These are phyloP conservation scores for Talaromyces funiculosus DNA, from an alignment of 2,329 filamentous ascomycete genomes.

Conservation along the genomic window DNA sequence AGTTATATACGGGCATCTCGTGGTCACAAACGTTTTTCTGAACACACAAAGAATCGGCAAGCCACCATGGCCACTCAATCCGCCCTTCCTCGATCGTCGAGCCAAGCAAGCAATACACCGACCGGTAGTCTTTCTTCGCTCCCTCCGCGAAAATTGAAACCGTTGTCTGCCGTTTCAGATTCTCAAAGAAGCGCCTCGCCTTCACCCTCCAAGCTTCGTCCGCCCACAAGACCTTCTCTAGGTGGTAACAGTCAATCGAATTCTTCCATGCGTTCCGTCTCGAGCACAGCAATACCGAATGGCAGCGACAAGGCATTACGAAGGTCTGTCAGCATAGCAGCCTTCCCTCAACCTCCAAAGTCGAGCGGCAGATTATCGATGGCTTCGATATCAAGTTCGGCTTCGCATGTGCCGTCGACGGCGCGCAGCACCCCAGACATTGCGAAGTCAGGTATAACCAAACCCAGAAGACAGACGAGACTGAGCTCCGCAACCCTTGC, in stretches of 20 bases:
- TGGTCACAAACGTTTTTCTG: not conserved
- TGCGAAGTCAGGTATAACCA: constrained; percentile 34
- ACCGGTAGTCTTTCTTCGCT: constrained; percentile 67
- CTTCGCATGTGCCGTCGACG: constrained; percentile 12
- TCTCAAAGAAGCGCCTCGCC: constrained; percentile 38
- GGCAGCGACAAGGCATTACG: constrained; percentile 64
- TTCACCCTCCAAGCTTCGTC: constrained; percentile 51
- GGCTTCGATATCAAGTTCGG: constrained; percentile 39
- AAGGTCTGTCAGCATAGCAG: constrained; percentile 87
- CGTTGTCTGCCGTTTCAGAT: constrained; percentile 47
- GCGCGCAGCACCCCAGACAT: constrained; percentile 41
- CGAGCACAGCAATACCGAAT: constrained; percentile 49
- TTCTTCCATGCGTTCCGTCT: constrained; percentile 50
- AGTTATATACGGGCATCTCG: not conserved
- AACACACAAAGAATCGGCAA: not conserved
- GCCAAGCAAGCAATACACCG: constrained; percentile 59
- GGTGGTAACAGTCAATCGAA: constrained; percentile 45
- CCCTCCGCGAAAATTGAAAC: constrained; percentile 67
- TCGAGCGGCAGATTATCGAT: constrained; percentile 59
- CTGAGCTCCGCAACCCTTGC: constrained; percentile 50
- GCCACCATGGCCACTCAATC: constrained; percentile 41
- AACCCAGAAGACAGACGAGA: constrained; percentile 52
- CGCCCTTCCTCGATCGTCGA: constrained; percentile 61
- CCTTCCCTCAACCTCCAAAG: constrained; percentile 84
- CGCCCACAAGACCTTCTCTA: constrained; percentile 49